Percentiles rank a stretch among this genome's conserved stretches.
These are phyloP conservation scores for Rhodotorula sp. DNA, from an alignment of 1,284 basidiomycete genomes.

Conservation along the genomic window DNA sequence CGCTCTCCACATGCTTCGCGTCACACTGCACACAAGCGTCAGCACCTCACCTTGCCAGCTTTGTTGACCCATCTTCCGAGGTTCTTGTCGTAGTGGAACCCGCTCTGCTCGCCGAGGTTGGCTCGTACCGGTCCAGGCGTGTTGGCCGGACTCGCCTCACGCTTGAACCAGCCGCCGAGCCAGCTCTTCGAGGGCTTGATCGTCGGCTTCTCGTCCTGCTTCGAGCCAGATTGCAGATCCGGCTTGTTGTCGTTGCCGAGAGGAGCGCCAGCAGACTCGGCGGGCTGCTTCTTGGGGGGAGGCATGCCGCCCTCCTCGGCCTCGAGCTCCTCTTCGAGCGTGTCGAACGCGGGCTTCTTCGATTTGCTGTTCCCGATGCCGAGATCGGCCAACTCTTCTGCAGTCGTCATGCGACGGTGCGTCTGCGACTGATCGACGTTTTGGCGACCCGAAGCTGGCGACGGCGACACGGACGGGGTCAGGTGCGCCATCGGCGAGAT, in stretches of 20 bases:
- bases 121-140: slow-evolving; percentile 71
- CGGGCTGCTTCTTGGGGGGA: slow-evolving; percentile 44
- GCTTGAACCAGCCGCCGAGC: slow-evolving; percentile 66
- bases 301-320: slow-evolving; percentile 39
- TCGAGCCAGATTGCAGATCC: background rate
- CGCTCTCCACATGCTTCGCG: background rate
- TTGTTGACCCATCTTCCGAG: slow-evolving; percentile 95
- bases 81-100: slow-evolving; percentile 92
- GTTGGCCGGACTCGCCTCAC: slow-evolving; percentile 49
- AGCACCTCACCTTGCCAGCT: slow-evolving; percentile 58
- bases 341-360: slow-evolving; percentile 51
- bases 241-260: slow-evolving; percentile 1
- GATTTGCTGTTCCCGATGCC: slow-evolving; percentile 76
- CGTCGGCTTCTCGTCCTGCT: slow-evolving; percentile 23
- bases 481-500: slow-evolving; percentile 44
- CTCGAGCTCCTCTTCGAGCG: slow-evolving; percentile 39
- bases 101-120: slow-evolving; percentile 85
- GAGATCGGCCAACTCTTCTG: slow-evolving; percentile 80
- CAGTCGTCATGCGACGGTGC: slow-evolving; percentile 50
- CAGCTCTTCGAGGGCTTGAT: slow-evolving; percentile 54
- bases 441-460: slow-evolving; percentile 17
- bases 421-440: slow-evolving; percentile 15
- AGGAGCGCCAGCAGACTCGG: background rate
- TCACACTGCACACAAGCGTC: background rate
- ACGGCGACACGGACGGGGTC: slow-evolving; percentile 34